These are phyloP conservation scores for Exophiala sideris DNA, from an alignment of 2,329 filamentous ascomycete genomes.

Conservation along the genomic window DNA sequence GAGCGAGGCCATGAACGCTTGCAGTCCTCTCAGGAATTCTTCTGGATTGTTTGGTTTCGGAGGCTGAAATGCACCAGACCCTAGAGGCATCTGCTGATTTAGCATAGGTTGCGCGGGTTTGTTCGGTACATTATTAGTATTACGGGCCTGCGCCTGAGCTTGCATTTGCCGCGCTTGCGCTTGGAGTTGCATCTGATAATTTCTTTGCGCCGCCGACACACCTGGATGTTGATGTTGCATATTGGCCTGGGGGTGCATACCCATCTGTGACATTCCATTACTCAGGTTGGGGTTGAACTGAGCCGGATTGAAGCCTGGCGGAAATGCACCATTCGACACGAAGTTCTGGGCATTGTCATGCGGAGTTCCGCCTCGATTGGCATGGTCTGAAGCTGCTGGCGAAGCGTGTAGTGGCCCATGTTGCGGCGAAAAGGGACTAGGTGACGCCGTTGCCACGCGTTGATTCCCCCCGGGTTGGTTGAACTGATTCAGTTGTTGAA, in stretches of 20 bases:
- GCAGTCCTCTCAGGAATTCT: slow-evolving; percentile 71
- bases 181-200: slow-evolving; percentile 81
- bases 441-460: slow-evolving; percentile 85
- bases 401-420: slow-evolving; percentile 71
- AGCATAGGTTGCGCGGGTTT: slow-evolving; percentile 11
- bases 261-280: slow-evolving; percentile 38
- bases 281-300: slow-evolving; percentile 45
- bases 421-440: slow-evolving; percentile 83
- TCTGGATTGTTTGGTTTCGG: slow-evolving; percentile 51
- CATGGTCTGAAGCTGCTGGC: slow-evolving; percentile 71
- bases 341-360: slow-evolving; percentile 63
- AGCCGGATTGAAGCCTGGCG: slow-evolving; percentile 36
- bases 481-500: slow-evolving; percentile 70
- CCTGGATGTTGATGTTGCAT: slow-evolving; percentile 52
- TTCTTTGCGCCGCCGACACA: slow-evolving; percentile 68
- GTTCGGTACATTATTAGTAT: slow-evolving; percentile 16
- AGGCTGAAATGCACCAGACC: slow-evolving; percentile 13
- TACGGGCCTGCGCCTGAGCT: slow-evolving; percentile 14
- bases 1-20: slow-evolving; percentile 71
- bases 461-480: slow-evolving; percentile 63
- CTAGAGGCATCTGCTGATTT: slow-evolving; percentile 21
- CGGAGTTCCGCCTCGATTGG: slow-evolving; percentile 62
- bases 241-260: slow-evolving; percentile 49
- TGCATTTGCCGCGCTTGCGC: slow-evolving; percentile 65
- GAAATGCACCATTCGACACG: slow-evolving; percentile 50